Base-by-base conservation (phyloP, 208 protist genomes). In the Wallacemonas sp. region DNA sequence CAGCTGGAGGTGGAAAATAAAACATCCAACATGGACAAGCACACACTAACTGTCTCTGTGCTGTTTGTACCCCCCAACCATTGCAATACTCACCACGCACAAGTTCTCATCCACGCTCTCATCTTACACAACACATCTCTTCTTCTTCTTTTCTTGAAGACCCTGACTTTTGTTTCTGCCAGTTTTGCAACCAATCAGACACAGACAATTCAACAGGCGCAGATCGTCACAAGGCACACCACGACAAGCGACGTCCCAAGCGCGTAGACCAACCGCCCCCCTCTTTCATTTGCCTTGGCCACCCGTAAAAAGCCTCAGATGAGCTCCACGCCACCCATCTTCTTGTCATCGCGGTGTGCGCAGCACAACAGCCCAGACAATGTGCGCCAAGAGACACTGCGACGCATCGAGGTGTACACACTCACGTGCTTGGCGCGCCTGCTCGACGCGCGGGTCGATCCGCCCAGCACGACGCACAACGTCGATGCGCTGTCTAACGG, bases 401-500 rank as follows among this genome's bases (percentile, higher is more conserved):
- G 88, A 1, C 82, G 88, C 33, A 85, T 94, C 72, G 88, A 94
- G 66, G 61, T 79, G 33, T 81, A 79, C 66, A 54, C 77, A 16
- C 70, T 86, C n/a, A 46, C 67, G 28, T 77, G 25, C 65, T 78
- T 31, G 42, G 65, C 46, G 7, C 26, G 16, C 10, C 75, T 44
- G 61, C 63, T 12, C 4, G 36, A 4, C 4, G 36, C 36, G 36
- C 36, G 12, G 36, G 36, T 12, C 36, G n/a, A n/a, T n/a, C n/a
- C n/a, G n/a, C n/a, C n/a, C n/a, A n/a, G n/a, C n/a, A n/a, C n/a
- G n/a, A n/a, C n/a, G n/a, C n/a, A n/a, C n/a, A n/a, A n/a, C n/a
- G n/a, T n/a, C n/a, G n/a, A n/a, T n/a, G n/a, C n/a, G n/a, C n/a
- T n/a, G n/a, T n/a, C n/a, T n/a, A n/a, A n/a, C n/a, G n/a, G n/a